Percentiles rank a stretch among this genome's conserved stretches.
Conservation (phyloP, 2,329 filamentous ascomycete genomes). For the Cordyceps javanica region DNA sequence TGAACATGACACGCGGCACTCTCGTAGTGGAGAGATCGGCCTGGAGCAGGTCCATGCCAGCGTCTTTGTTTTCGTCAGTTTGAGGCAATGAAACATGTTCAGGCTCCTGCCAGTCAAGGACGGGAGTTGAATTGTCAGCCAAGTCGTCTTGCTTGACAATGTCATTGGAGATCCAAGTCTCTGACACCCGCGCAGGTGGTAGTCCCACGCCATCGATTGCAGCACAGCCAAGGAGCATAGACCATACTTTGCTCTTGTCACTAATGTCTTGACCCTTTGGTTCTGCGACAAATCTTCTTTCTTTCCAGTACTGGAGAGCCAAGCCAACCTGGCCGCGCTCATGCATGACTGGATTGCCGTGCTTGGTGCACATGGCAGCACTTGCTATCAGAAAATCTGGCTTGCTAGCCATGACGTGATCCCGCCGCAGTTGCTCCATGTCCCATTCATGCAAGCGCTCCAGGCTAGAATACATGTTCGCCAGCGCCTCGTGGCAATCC, state of each 20-base stretch:
- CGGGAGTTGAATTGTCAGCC: conserved; percentile 33
- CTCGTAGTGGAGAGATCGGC: conserved; percentile 40
- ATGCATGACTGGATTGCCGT: conserved; percentile 68
- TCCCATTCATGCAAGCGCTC: conserved; percentile 67
- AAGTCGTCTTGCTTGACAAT: conserved; percentile 53
- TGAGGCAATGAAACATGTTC: conserved; percentile 53
- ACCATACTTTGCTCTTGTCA: conserved; percentile 51
- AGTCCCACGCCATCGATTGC: conserved; percentile 37
- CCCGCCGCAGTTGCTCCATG: conserved; percentile 48
- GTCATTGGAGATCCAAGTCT: conserved; percentile 64
- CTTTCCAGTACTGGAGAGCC: conserved; percentile 72
- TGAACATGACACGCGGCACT: conserved; percentile 67
- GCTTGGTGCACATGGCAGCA: conserved; percentile 61
- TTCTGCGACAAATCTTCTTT: conserved; percentile 42
- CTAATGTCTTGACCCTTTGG: conserved; percentile 30
- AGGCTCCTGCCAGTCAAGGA: conserved; percentile 69
- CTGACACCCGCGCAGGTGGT: conserved; percentile 63
- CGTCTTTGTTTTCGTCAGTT: conserved; percentile 40
- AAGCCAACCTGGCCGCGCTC: conserved; percentile 60
- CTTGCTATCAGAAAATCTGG: conserved; percentile 44
- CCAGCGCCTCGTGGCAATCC: conserved; percentile 72
- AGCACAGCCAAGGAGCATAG: conserved; percentile 61
- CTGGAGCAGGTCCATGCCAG: conserved; percentile 48
- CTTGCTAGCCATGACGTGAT: conserved; percentile 37
- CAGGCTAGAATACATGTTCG: conserved; percentile 66